phyloP scores from a whole-genome alignment of 2,329 filamentous ascomycete genomes.

The Trichoderma guizhouense region DNA sequence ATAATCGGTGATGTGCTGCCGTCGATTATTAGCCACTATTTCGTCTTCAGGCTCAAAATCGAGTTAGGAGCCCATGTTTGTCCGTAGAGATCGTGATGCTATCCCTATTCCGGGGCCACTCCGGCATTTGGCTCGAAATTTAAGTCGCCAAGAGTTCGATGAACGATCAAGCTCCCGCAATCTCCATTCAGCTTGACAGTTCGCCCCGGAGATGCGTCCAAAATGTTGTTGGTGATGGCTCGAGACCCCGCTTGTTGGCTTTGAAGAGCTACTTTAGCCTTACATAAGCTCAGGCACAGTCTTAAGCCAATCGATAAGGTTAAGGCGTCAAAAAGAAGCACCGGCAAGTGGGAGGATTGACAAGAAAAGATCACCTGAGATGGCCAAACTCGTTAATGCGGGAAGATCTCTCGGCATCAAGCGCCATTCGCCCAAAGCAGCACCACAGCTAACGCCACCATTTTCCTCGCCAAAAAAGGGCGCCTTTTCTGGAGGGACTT shows the following conservation, averaged over 20 bases:
- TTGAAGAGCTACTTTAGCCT: not conserved
- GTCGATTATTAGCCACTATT: not conserved
- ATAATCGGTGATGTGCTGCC: not conserved
- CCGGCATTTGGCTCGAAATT: conserved; percentile 12
- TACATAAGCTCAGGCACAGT: not conserved
- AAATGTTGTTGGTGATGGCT: not conserved
- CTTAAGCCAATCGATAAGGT: not conserved
- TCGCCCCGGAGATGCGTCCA: not conserved
- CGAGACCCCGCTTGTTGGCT: not conserved
- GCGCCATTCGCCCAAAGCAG: conserved; percentile 9
- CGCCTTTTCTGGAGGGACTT: conserved; percentile 11
- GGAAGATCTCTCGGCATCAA: conserved; percentile 20
- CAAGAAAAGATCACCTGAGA: conserved; percentile 9
- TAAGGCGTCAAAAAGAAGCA: not conserved
- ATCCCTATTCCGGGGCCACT: conserved; percentile 3
- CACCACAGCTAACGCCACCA: not conserved
- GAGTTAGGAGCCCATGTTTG: not conserved
- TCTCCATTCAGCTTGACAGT: not conserved
- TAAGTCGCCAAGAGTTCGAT: conserved; percentile 6
- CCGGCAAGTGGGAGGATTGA: not conserved
- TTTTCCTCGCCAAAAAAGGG: not conserved
- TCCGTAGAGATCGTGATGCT: conserved; percentile 6
- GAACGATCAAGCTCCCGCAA: not conserved
- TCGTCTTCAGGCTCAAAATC: not conserved
- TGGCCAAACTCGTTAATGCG: conserved; percentile 3